Evolutionary conservation across 108 stramenopile species (phyloP).

Genomic region (Conticribra weissflogii): DNA sequence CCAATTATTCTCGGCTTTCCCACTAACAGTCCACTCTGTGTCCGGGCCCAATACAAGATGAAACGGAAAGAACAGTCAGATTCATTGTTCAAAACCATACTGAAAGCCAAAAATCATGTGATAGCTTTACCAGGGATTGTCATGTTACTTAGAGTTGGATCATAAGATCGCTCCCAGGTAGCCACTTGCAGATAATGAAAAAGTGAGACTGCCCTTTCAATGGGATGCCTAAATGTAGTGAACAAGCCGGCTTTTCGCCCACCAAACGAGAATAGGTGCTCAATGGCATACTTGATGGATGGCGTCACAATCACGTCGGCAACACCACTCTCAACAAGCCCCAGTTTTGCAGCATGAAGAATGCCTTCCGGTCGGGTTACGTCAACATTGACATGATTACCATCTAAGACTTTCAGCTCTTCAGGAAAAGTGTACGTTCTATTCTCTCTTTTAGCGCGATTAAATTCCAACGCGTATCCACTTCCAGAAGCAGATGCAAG

Average conservation of each 20-base stretch:
- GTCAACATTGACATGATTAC: conserved; percentile 54
- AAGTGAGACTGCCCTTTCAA: conserved; percentile 47
- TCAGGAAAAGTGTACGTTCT: too few relatives aligned
- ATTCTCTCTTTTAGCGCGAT: too few relatives aligned
- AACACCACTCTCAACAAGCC: conserved; percentile 16
- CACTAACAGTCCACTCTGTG: neutral
- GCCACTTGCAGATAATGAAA: conserved; percentile 38
- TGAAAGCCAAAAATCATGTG: too few relatives aligned
- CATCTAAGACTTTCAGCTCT: too few relatives aligned
- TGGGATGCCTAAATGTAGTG: conserved; percentile 51
- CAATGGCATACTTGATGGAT: conserved; percentile 35
- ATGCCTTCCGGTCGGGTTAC: conserved; percentile 46
- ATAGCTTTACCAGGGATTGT: too few relatives aligned
- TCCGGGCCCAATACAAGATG: too few relatives aligned
- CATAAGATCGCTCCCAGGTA: conserved; percentile 16
- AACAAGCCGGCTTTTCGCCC: conserved; percentile 36
- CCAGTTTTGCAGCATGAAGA: conserved; percentile 30
- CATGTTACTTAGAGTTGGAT: neutral
- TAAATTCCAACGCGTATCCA: conserved; percentile 31
- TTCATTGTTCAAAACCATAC: too few relatives aligned
- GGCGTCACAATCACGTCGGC: conserved; percentile 35
- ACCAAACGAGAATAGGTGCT: conserved; percentile 32
- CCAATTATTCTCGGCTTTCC: neutral
- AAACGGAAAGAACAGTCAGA: too few relatives aligned
- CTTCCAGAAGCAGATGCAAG: conserved; percentile 33